These are phyloP conservation scores for Rhipidocladum racemiflorum DNA, from an alignment of 176 grass and related monocot genomes.

Conservation along the genomic window DNA sequence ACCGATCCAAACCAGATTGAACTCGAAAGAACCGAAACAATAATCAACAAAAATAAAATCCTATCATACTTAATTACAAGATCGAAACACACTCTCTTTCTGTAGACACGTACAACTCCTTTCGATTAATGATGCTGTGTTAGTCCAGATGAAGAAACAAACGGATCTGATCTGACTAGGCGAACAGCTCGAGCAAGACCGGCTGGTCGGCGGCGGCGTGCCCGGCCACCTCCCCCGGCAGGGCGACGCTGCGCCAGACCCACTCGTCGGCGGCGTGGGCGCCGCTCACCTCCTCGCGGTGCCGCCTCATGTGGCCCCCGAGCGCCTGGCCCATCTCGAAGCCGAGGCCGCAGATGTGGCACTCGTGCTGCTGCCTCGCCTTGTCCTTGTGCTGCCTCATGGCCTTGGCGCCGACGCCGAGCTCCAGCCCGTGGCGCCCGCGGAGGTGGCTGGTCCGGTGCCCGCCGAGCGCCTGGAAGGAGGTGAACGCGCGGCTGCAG, in stretches of 20 bases:
- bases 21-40: not conserved
- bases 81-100: not conserved
- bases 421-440: conserved; percentile 25
- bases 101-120: not conserved
- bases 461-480: conserved; percentile 62
- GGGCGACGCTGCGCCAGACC: conserved; percentile 13
- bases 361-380: conserved; percentile 39
- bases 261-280: conserved; percentile 10
- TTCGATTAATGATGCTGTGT: not conserved
- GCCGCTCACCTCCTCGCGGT: conserved; percentile 27
- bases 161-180: not conserved
- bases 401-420: conserved; percentile 34
- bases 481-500: conserved; percentile 40
- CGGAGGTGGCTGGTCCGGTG: conserved; percentile 67
- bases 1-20: not conserved
- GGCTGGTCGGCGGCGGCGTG: not conserved
- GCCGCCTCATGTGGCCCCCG: conserved; percentile 61
- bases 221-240: not conserved
- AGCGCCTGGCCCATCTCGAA: conserved; percentile 67
- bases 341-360: conserved; percentile 52
- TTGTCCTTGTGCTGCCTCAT: conserved; percentile 30
- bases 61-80: not conserved
- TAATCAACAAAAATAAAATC: not conserved
- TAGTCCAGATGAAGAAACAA: not conserved
- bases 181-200: conserved; percentile 36